Percentiles rank a stretch among this genome's conserved stretches.
Conservation (phyloP, 2,329 filamentous ascomycete species). For the Penicillium sp. region DNA sequence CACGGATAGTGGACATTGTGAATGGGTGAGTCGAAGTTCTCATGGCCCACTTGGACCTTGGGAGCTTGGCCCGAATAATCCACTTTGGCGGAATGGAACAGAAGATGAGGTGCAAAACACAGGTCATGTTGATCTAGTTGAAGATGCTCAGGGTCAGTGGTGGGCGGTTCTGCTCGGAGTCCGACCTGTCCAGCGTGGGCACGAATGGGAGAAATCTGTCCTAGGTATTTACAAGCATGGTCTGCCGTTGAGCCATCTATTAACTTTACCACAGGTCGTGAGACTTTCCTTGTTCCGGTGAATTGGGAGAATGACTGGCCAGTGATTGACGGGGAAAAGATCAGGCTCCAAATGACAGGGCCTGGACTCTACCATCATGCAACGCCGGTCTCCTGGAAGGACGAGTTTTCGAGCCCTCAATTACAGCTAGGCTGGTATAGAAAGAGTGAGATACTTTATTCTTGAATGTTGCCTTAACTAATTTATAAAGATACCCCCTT, state of each 20-base stretch:
- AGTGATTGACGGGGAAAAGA: constrained; percentile 49
- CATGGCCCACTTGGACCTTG: constrained; percentile 61
- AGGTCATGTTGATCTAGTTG: constrained; percentile 53
- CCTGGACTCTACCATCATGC: constrained; percentile 23
- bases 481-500: constrained; percentile 47
- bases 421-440: constrained; percentile 39
- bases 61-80: constrained; percentile 59
- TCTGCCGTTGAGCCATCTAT: not conserved
- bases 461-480: not conserved
- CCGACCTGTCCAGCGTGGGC: constrained; percentile 35
- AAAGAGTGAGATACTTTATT: constrained; percentile 35
- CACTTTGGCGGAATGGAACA: constrained; percentile 55
- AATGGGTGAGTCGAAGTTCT: constrained; percentile 58
- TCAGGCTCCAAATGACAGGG: constrained; percentile 34
- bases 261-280: constrained; percentile 38
- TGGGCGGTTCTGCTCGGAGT: constrained; percentile 53
- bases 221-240: constrained; percentile 33
- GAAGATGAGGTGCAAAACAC: constrained; percentile 54
- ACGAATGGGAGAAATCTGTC: constrained; percentile 42
- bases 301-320: constrained; percentile 56
- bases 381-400: constrained; percentile 29
- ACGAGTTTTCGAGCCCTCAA: constrained; percentile 32
- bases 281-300: constrained; percentile 54
- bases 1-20: constrained; percentile 61
- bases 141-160: constrained; percentile 48